phyloP scores from a whole-genome alignment of 495 filamentous ascomycete genomes.

The Ascodesmis nigricans region DNA sequence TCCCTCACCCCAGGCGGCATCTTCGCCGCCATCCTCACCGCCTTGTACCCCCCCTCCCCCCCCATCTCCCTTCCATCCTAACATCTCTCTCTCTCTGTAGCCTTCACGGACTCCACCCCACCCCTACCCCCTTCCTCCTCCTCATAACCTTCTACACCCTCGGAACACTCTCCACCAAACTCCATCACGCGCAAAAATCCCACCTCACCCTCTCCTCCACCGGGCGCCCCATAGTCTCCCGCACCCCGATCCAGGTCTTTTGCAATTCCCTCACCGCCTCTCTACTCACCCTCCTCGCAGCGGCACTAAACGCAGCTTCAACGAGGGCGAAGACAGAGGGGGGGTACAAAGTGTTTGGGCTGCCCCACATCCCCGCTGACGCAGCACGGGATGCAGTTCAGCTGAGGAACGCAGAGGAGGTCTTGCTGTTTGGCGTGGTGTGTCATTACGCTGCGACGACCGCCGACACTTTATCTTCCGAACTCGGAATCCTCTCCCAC shows the following conservation, averaged over 20 bases:
- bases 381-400: constrained; percentile 4
- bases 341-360: constrained; percentile 9
- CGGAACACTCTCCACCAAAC: constrained; percentile 65
- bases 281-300: constrained; percentile 47
- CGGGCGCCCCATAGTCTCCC: constrained; percentile 32
- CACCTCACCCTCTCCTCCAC: constrained; percentile 53
- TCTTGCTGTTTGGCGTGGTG: constrained; percentile 35
- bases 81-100: no score
- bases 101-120: constrained; percentile 72
- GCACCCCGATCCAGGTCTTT: constrained; percentile 74
- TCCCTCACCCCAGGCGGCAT: constrained; percentile 49
- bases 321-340: constrained; percentile 6
- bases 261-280: constrained; percentile 69
- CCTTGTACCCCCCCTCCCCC: constrained; percentile 55
- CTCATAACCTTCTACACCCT: constrained; percentile 70
- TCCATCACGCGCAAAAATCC: constrained; percentile 73
- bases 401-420: not conserved
- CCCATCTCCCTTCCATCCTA: constrained; percentile 77
- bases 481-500: constrained; percentile 74
- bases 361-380: constrained; percentile 28
- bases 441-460: constrained; percentile 76
- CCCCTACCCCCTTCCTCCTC: constrained; percentile 66
- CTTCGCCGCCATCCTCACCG: constrained; percentile 50
- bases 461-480: constrained; percentile 86
- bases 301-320: constrained; percentile 17